Conservation (phyloP, 179 eudicot genomes). For the Heliamphora pulchella region DNA sequence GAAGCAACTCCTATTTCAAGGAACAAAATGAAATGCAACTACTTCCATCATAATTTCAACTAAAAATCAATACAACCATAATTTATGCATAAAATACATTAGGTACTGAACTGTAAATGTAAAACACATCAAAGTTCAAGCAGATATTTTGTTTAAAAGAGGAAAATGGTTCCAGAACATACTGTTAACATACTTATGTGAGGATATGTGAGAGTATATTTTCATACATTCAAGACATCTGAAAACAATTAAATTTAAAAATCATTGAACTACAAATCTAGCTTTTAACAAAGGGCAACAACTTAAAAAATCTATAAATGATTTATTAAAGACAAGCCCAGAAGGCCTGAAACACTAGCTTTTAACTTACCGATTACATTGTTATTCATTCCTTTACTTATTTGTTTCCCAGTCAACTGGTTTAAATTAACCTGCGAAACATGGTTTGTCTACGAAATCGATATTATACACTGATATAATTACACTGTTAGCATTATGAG, state of each 20-base stretch:
- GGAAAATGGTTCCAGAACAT: too few species aligned
- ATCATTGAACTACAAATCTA: too few species aligned
- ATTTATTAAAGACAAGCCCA: not conserved
- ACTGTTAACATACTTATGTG: too few species aligned
- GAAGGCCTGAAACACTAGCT: not conserved
- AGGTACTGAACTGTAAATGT: too few species aligned
- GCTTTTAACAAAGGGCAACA: not conserved
- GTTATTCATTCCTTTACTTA: not conserved
- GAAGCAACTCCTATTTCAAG: not conserved
- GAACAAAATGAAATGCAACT: not conserved
- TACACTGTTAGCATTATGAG: not conserved
- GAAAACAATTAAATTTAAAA: too few species aligned
- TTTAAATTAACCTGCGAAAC: constrained; percentile 5
- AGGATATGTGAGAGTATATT: too few species aligned
- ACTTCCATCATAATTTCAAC: not conserved
- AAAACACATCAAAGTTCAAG: too few species aligned
- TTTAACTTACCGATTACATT: not conserved
- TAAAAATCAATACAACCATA: not conserved
- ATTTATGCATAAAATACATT: not conserved
- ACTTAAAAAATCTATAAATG: not conserved
- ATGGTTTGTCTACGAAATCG: not conserved
- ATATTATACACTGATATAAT: not conserved
- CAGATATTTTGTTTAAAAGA: too few species aligned
- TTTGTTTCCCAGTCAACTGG: not conserved
- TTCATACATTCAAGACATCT: too few species aligned